Conservation (phyloP, 495 filamentous ascomycete species). For the Penicillium cinerascens region DNA sequence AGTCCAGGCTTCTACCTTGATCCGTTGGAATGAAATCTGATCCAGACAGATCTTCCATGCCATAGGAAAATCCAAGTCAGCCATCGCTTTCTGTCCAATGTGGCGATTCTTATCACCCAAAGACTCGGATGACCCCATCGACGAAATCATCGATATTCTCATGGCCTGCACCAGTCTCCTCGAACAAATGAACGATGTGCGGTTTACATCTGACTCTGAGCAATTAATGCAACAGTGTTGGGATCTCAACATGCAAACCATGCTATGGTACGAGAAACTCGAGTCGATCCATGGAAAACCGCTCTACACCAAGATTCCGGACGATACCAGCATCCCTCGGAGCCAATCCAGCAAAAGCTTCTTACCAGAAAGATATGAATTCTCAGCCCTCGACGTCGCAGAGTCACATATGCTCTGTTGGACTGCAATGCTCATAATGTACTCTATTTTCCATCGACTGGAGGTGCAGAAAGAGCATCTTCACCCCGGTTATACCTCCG, state of each 20-base stretch:
- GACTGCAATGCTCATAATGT: conserved; percentile 9
- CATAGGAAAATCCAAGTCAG: conserved; percentile 16
- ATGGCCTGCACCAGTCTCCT: conserved; percentile 11
- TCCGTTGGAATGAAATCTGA: neutral
- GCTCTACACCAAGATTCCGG: conserved; percentile 5
- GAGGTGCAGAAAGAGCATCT: conserved; percentile 1
- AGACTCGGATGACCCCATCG: conserved; percentile 1
- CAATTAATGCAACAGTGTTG: conserved; percentile 1
- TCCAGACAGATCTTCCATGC: conserved; percentile 9
- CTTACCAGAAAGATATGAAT: conserved; percentile 8
- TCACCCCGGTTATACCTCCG: neutral
- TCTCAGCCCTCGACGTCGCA: conserved; percentile 6
- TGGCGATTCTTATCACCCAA: conserved; percentile 5
- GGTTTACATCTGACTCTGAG: neutral
- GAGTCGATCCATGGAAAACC: neutral
- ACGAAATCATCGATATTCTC: conserved; percentile 18
- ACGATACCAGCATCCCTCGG: neutral
- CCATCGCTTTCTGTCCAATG: conserved; percentile 12
- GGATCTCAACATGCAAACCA: neutral
- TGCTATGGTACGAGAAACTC: conserved; percentile 6
- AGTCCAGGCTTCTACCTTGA: neutral
- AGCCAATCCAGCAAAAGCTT: neutral
- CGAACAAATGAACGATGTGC: conserved; percentile 1
- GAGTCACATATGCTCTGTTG: conserved; percentile 13
- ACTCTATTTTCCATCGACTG: conserved; percentile 6